Percentiles rank a stretch among this genome's conserved stretches.
These are phyloP conservation scores for Typha latifolia DNA, from an alignment of 176 grass and related monocot species.

Conservation along the genomic window DNA sequence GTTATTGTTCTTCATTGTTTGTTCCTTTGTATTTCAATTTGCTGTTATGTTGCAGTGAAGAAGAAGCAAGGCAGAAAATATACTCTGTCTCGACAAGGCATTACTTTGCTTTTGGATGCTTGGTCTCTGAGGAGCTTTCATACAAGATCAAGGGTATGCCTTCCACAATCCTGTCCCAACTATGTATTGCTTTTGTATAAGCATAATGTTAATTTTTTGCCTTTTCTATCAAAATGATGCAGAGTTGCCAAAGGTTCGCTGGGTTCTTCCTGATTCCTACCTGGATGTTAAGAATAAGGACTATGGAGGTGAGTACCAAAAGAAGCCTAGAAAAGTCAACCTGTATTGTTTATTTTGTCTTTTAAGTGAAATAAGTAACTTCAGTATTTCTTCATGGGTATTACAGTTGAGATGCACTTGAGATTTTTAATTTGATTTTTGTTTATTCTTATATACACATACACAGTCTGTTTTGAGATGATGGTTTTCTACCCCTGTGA, in stretches of 20 bases:
- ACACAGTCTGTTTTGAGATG: neutral
- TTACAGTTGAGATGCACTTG: neutral
- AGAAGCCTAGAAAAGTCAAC: too few relatives aligned
- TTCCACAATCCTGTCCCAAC: neutral
- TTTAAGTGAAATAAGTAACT: neutral
- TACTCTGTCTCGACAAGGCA: slow-evolving; percentile 87
- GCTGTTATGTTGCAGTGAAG: slow-evolving; percentile 38
- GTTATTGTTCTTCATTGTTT: neutral
- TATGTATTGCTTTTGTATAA: slow-evolving; percentile 2
- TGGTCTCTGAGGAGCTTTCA: slow-evolving; percentile 71
- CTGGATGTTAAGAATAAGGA: slow-evolving; percentile 79
- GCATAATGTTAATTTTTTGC: neutral
- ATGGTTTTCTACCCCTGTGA: neutral
- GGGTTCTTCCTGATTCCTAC: slow-evolving; percentile 94
- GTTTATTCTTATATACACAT: neutral
- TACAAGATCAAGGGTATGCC: slow-evolving; percentile 69
- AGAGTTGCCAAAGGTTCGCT: slow-evolving; percentile 63
- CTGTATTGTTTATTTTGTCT: too few relatives aligned
- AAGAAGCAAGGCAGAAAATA: slow-evolving; percentile 73
- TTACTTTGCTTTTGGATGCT: slow-evolving; percentile 86
- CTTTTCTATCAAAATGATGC: neutral
- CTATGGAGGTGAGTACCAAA: slow-evolving; percentile 54
- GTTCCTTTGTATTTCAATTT: neutral
- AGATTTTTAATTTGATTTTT: neutral
- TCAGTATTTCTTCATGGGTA: neutral